phyloP scores from a whole-genome alignment of 345 rosid genomes.

The Linum tenue region DNA sequence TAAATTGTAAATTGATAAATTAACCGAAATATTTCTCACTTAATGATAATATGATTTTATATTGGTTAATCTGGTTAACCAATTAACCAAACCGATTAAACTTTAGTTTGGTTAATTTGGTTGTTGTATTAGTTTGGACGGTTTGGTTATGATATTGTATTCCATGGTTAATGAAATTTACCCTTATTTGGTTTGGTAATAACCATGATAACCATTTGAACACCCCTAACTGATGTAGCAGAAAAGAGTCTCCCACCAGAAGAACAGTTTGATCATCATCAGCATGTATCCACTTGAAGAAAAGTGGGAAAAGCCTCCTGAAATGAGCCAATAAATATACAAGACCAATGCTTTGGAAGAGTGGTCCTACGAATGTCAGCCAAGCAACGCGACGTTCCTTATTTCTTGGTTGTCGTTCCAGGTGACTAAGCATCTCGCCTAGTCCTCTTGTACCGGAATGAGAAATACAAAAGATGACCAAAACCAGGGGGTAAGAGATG shows the following conservation, averaged over 20 bases:
- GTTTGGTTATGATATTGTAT: too few species aligned
- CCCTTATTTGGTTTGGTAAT: too few species aligned
- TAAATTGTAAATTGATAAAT: too few species aligned
- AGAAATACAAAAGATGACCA: background rate
- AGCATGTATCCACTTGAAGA: slow-evolving; percentile 83
- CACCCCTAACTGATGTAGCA: too few species aligned
- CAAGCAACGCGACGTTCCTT: slow-evolving; percentile 56
- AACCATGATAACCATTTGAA: too few species aligned
- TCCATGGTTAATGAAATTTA: too few species aligned
- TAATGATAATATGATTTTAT: too few species aligned
- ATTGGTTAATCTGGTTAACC: too few species aligned
- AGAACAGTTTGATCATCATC: slow-evolving; percentile 70
- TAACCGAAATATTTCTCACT: too few species aligned
- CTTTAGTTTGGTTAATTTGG: too few species aligned
- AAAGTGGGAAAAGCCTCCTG: slow-evolving; percentile 64
- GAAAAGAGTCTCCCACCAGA: slow-evolving; percentile 36
- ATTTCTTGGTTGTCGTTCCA: slow-evolving; percentile 82
- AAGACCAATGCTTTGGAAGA: slow-evolving; percentile 53
- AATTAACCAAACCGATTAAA: too few species aligned
- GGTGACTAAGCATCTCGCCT: slow-evolving; percentile 69
- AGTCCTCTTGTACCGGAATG: slow-evolving; percentile 59
- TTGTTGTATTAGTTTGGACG: too few species aligned
- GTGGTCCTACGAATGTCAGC: slow-evolving; percentile 60
- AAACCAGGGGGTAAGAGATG: background rate
- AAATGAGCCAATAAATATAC: slow-evolving; percentile 69